Conservation (phyloP, 371 early-diverging fungal genomes). For the Mortierella sp. region DNA sequence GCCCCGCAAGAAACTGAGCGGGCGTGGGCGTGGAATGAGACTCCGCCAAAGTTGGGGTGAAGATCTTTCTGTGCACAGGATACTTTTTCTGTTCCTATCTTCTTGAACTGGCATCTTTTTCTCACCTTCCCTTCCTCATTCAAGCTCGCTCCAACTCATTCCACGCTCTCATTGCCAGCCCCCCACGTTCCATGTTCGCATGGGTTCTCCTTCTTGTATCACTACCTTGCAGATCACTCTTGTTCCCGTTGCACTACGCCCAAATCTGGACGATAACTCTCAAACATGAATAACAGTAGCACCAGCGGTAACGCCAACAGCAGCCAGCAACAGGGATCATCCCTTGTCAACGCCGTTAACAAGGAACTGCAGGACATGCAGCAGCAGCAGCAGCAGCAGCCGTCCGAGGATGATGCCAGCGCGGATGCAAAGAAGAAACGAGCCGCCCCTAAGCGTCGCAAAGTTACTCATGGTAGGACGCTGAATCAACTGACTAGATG, state of each 20-base stretch:
- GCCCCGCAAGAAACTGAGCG: too few species aligned
- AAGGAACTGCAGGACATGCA: too few species aligned
- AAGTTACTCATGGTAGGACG: constrained; percentile 74
- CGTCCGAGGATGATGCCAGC: constrained; percentile 30
- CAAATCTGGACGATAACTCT: neutral
- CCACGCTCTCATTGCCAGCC: neutral
- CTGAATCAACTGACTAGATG: too few species aligned
- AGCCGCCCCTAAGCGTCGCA: constrained; percentile 74
- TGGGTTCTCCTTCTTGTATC: neutral
- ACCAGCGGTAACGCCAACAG: neutral
- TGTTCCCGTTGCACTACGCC: constrained; percentile 1
- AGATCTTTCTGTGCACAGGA: too few species aligned
- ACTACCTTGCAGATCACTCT: neutral
- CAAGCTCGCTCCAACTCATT: neutral
- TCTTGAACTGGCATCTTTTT: neutral
- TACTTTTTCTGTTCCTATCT: too few species aligned
- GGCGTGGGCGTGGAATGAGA: too few species aligned
- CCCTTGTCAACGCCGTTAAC: constrained; percentile 5
- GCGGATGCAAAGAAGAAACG: constrained; percentile 68
- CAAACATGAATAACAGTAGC: neutral
- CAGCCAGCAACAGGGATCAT: neutral
- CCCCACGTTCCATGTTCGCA: neutral
- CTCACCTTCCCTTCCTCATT: neutral
- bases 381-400: constrained; percentile 33
- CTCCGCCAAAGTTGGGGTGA: too few species aligned